Conservation (phyloP, 768 basidiomycete genomes). For the Panaeolus cyanescens region DNA sequence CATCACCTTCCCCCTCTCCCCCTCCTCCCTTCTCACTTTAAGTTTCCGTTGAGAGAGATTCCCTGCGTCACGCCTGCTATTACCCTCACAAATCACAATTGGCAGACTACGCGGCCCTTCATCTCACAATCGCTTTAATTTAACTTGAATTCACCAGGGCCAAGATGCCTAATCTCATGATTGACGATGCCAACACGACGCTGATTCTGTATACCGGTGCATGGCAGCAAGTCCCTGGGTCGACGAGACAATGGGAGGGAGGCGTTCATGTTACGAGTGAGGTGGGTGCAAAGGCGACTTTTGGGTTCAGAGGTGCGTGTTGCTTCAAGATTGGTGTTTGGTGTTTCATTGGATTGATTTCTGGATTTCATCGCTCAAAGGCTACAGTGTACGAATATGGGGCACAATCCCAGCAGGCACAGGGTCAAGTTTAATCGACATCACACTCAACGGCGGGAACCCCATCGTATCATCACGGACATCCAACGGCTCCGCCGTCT, state of each 20-base stretch:
- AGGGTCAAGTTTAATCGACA: slow-evolving; percentile 13
- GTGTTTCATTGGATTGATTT: too few species aligned
- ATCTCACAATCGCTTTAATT: too few species aligned
- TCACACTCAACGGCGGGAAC: slow-evolving; percentile 16
- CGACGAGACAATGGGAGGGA: slow-evolving; percentile 21
- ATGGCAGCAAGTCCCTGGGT: slow-evolving; percentile 16
- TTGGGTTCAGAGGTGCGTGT: slow-evolving; percentile 24
- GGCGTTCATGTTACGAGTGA: slow-evolving; percentile 16
- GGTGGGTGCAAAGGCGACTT: slow-evolving; percentile 21
- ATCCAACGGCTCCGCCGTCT: slow-evolving; percentile 18
- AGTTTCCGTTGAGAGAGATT: too few species aligned
- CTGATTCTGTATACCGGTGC: slow-evolving; percentile 17
- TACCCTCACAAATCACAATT: too few species aligned
- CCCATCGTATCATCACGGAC: slow-evolving; percentile 11
- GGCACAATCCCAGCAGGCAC: slow-evolving; percentile 22
- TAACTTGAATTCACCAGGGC: neutral
- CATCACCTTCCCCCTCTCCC: neutral
- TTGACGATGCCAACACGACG: slow-evolving; percentile 19
- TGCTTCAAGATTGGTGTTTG: too few species aligned
- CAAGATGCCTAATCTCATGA: neutral
- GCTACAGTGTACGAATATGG: slow-evolving; percentile 18
- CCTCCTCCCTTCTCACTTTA: neutral
- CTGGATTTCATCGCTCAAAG: slow-evolving; percentile 6
- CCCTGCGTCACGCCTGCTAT: too few species aligned
- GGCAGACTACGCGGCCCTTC: too few species aligned